Conservation (phyloP, 2,329 filamentous ascomycete genomes). For the Colletotrichum zoysiae region DNA sequence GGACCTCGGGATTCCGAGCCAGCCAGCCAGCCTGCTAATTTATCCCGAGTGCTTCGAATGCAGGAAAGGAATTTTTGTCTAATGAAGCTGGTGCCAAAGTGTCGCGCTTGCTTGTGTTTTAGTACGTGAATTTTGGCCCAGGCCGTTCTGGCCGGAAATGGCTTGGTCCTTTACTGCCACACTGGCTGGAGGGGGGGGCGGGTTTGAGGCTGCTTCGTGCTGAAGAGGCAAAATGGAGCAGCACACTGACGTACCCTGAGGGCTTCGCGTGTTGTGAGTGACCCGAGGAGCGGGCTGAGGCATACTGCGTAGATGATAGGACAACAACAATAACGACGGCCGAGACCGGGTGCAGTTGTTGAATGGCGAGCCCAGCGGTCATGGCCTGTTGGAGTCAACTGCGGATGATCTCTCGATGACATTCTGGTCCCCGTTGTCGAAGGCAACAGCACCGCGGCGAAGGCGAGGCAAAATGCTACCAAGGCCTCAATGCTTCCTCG, state of each 20-base stretch:
- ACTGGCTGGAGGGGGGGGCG: not conserved
- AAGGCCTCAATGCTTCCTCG: not conserved
- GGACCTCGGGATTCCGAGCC: not conserved
- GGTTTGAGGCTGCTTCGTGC: slow-evolving; percentile 7
- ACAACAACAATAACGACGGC: no score
- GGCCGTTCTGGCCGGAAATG: slow-evolving; percentile 11
- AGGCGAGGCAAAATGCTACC: slow-evolving; percentile 34
- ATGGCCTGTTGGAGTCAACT: not conserved
- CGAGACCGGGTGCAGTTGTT: no score
- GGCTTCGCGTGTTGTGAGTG: not conserved
- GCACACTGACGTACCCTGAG: slow-evolving; percentile 4
- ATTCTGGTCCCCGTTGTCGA: slow-evolving; percentile 4
- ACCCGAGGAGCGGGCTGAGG: no score
- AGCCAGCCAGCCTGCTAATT: slow-evolving; percentile 1
- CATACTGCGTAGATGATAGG: no score
- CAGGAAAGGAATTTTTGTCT: slow-evolving; percentile 16
- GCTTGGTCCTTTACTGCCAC: slow-evolving; percentile 12
- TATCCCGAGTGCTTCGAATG: slow-evolving; percentile 7
- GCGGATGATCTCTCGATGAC: slow-evolving; percentile 26
- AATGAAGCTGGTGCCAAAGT: slow-evolving; percentile 13
- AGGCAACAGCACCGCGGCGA: slow-evolving; percentile 12
- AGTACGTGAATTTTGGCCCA: not conserved
- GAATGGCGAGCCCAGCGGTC: not conserved
- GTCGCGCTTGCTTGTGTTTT: not conserved
- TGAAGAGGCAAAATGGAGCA: slow-evolving; percentile 16